A percentile compares a stretch with the other conserved stretches of the same genome.
These are phyloP conservation scores for Hawksworthiomyces lignivorus DNA, from an alignment of 2,329 filamentous ascomycete genomes.

Conservation along the genomic window DNA sequence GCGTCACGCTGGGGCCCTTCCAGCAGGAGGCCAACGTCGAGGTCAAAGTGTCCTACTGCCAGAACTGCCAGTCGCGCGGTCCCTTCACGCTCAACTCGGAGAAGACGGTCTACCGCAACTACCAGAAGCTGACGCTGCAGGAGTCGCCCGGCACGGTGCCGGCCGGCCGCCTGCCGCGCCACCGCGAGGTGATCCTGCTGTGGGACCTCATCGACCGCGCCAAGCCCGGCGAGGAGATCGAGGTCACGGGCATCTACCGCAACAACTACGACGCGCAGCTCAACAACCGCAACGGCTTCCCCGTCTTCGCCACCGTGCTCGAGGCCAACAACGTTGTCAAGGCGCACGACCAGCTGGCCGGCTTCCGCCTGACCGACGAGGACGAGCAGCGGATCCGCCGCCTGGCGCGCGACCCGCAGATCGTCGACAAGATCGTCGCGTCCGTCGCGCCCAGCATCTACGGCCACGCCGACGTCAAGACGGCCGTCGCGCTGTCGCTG, in stretches of 20 bases:
- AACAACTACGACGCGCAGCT: constrained; percentile 98
- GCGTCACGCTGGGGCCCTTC: constrained; percentile 85
- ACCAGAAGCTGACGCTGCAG: constrained; percentile 94
- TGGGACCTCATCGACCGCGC: constrained; percentile 96
- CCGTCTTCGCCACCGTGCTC: constrained; percentile 93
- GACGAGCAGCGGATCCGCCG: constrained; percentile 87
- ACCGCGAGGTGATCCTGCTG: constrained; percentile 88
- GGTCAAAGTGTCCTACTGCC: constrained; percentile 93
- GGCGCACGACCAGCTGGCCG: constrained; percentile 92
- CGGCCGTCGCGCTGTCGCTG: constrained; percentile 83
- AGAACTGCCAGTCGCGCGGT: constrained; percentile 89
- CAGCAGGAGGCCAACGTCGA: constrained; percentile 96
- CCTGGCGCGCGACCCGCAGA: constrained; percentile 80
- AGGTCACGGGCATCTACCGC: constrained; percentile 91
- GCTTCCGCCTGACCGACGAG: constrained; percentile 89
- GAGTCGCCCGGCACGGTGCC: constrained; percentile 96
- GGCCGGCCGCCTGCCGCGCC: constrained; percentile 84
- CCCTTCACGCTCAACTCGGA: constrained; percentile 95
- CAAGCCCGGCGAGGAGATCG: constrained; percentile 96
- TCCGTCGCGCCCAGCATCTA: constrained; percentile 98
- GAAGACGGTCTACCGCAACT: constrained; percentile 97
- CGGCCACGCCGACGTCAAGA: constrained; percentile 94
- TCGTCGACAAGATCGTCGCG: constrained; percentile 85
- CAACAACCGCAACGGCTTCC: constrained; percentile 98
- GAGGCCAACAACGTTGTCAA: constrained; percentile 98